Conservation (phyloP, 805 yeast species). For the Cyberlindnera mrakii region DNA sequence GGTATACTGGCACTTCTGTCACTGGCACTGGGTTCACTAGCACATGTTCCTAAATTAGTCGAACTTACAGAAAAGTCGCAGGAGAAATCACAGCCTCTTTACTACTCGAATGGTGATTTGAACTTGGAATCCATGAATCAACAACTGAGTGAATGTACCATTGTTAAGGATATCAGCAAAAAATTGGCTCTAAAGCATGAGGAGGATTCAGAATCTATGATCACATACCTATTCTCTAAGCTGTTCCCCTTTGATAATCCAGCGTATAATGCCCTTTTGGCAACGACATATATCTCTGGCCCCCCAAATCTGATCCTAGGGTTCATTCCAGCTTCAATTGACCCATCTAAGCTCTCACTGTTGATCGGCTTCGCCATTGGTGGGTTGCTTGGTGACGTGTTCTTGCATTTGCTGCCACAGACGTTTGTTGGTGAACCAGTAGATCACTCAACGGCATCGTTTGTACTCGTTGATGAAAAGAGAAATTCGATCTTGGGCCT, state of each 20-base stretch:
- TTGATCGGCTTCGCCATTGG: slow-evolving; percentile 73
- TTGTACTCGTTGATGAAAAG: slow-evolving; percentile 46
- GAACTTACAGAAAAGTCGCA: neutral
- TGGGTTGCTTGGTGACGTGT: slow-evolving; percentile 69
- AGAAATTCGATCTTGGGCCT: slow-evolving; percentile 45
- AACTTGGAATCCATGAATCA: slow-evolving; percentile 32
- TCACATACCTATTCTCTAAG: slow-evolving; percentile 35
- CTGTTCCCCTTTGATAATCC: slow-evolving; percentile 49
- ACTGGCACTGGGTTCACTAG: neutral
- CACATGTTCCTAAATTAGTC: neutral
- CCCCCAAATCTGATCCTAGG: slow-evolving; percentile 56
- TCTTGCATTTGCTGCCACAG: slow-evolving; percentile 67
- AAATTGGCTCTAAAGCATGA: slow-evolving; percentile 22
- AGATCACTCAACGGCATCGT: slow-evolving; percentile 33
- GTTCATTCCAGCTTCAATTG: slow-evolving; percentile 49
- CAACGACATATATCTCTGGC: slow-evolving; percentile 58
- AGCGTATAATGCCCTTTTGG: slow-evolving; percentile 54
- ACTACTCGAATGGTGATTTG: slow-evolving; percentile 36
- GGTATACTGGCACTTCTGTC: neutral
- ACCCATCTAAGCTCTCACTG: slow-evolving; percentile 42
- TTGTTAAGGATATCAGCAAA: slow-evolving; percentile 34
- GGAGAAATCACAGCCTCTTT: slow-evolving; percentile 10
- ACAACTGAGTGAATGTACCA: slow-evolving; percentile 29
- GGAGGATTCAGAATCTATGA: slow-evolving; percentile 22
- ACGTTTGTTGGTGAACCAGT: slow-evolving; percentile 49